phyloP scores from a whole-genome alignment of 495 filamentous ascomycete genomes.

The Friedmanniomyces simplex region DNA sequence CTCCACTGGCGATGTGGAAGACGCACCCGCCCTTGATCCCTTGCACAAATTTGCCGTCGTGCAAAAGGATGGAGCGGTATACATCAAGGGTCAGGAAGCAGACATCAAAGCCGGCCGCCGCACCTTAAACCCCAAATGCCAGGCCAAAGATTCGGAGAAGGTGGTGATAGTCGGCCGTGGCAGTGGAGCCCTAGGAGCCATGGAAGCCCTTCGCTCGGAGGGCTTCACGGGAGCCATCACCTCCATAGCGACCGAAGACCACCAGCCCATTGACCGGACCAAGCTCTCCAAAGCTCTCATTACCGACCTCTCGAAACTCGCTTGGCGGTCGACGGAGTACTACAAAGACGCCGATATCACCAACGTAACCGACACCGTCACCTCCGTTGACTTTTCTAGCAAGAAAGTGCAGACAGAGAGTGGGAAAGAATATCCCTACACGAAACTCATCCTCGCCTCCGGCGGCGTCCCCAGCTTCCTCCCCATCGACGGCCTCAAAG shows the following conservation, averaged over 20 bases:
- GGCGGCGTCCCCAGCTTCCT: constrained; percentile 72
- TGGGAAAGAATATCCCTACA: constrained; percentile 62
- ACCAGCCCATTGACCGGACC: constrained; percentile 80
- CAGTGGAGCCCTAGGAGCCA: constrained; percentile 64
- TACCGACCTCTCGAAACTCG: constrained; percentile 66
- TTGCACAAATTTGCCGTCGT: constrained; percentile 68
- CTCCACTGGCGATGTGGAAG: constrained; percentile 83
- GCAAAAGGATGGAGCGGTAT: constrained; percentile 71
- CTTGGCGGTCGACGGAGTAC: constrained; percentile 63
- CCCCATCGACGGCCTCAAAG: constrained; percentile 72
- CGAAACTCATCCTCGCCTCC: constrained; percentile 80
- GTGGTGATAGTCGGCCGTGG: constrained; percentile 81
- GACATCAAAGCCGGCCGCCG: constrained; percentile 69
- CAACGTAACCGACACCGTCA: constrained; percentile 63
- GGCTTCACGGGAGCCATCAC: constrained; percentile 76
- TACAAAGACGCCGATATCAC: constrained; percentile 67
- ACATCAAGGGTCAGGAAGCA: constrained; percentile 68
- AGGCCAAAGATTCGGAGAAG: constrained; percentile 51
- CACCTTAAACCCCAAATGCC: constrained; percentile 62
- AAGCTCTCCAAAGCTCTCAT: constrained; percentile 94
- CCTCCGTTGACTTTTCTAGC: constrained; percentile 58
- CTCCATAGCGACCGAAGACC: constrained; percentile 72
- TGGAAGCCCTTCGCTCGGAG: constrained; percentile 70
- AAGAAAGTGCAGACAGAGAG: constrained; percentile 64
- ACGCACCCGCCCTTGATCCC: constrained; percentile 79